Percentiles rank a stretch among this genome's conserved stretches.
Conservation (phyloP, 495 filamentous ascomycete genomes). For the Bathelium albidoporum region DNA sequence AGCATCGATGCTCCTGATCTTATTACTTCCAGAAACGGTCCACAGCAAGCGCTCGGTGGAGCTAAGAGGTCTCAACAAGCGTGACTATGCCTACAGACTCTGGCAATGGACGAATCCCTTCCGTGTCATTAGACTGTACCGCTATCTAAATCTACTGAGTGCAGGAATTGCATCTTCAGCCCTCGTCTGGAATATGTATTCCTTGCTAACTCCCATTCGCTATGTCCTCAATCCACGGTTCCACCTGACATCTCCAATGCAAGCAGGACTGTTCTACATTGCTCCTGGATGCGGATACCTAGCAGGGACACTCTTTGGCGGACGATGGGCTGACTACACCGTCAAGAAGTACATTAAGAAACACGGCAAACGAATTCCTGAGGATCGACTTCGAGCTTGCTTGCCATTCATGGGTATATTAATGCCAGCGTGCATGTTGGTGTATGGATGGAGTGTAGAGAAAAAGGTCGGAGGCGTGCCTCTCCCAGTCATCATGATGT, state of each 20-base stretch:
- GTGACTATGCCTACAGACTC: conserved; percentile 41
- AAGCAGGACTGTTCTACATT: conserved; percentile 62
- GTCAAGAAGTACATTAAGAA: conserved; percentile 51
- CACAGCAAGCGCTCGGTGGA: conserved; percentile 48
- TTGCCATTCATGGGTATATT: conserved; percentile 49
- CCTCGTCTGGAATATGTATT: conserved; percentile 57
- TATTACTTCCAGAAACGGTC: conserved; percentile 61
- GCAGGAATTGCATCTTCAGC: conserved; percentile 49
- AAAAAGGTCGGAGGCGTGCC: conserved; percentile 55
- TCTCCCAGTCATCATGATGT: conserved; percentile 59
- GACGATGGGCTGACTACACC: conserved; percentile 57
- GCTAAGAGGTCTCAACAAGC: conserved; percentile 37
- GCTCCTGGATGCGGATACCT: conserved; percentile 64
- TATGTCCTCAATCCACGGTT: conserved; percentile 67
- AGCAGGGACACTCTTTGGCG: conserved; percentile 58
- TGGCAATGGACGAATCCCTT: conserved; percentile 52
- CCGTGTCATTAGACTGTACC: conserved; percentile 45
- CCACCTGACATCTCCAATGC: conserved; percentile 53
- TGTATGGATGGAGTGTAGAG: conserved; percentile 66
- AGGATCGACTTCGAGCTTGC: conserved; percentile 57
- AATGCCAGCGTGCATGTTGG: conserved; percentile 54
- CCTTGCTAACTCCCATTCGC: conserved; percentile 59
- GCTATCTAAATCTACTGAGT: conserved; percentile 57
- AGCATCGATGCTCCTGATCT: conserved; percentile 48
- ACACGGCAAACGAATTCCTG: conserved; percentile 44